phyloP scores from a whole-genome alignment of 2,329 filamentous ascomycete species.

The Colletotrichum viniferum region DNA sequence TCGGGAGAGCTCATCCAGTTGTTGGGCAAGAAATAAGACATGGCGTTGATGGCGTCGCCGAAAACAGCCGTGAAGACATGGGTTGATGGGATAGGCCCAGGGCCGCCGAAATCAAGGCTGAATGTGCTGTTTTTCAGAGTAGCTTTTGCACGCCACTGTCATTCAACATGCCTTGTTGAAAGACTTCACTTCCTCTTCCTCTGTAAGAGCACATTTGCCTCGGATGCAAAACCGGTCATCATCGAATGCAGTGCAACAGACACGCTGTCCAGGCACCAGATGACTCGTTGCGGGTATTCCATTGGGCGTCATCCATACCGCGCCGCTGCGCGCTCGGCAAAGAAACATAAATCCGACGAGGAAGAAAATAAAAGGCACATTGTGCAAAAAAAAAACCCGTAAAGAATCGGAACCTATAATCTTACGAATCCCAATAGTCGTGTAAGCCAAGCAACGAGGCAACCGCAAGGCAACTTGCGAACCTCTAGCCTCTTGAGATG shows the following conservation, averaged over 20 bases:
- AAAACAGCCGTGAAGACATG: neutral
- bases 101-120: neutral
- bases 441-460: neutral
- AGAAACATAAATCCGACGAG: no score
- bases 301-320: neutral
- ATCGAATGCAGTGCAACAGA: neutral
- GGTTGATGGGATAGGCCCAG: neutral
- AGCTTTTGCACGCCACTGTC: neutral
- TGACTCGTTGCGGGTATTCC: neutral
- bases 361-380: neutral
- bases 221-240: neutral
- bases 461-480: neutral
- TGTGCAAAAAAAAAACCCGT: neutral
- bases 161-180: neutral
- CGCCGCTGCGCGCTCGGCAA: neutral
- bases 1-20: neutral
- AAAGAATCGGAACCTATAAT: neutral
- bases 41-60: neutral
- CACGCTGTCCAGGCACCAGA: neutral
- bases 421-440: neutral
- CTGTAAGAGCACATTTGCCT: neutral
- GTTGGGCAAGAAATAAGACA: neutral
- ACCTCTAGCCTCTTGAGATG: neutral
- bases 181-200: neutral
- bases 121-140: neutral